Evolutionary conservation across 2,329 filamentous ascomycete genomes (phyloP), one percentile per base, ranked within the genome.

Genomic region (Penicillium oxalicum): DNA sequence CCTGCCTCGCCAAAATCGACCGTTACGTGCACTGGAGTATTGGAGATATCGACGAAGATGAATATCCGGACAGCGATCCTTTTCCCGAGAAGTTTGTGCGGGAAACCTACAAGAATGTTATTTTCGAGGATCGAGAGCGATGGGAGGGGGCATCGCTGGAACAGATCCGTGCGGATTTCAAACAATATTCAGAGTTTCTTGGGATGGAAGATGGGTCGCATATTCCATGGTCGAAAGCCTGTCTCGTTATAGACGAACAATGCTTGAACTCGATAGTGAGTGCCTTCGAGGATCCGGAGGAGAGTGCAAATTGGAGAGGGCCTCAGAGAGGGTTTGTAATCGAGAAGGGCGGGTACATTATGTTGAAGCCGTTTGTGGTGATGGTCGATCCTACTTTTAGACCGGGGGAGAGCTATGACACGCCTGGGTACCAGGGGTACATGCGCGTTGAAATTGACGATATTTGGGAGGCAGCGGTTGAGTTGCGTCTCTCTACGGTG

Each of bases 1-100:
- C 40, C 18, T 40, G 44, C 9, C 25, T 59, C 26, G 48, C 48
- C 27, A 57, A 59, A 45, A 34, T 60, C 9, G 40, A 45, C 27
- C 48, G 41, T 7, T 56, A 53, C 27, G 45, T 59, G 8, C 41
- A 48, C 45, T 49, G 40, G 18, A 46, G 49, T 13, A 49, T 54
- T 34, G 48, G 52, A 24, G 12, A 27, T 9, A 33, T 46, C 5
- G 11, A 39, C 6, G 36, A 26, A 28, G 18, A 46, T 37, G 40
- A 26, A 27, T 28, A 48, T 25, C 12, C 1, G 12, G 9, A 34
- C 33, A 25, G 33, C 18, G 40, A 43, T 26, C 40, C 13, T 27
- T 38, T 44, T 18, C 45, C 41, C 18, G 41, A 48, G 36, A 42
- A 33, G 18, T 34, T 51, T 9, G 26, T 51, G 9, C 40, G 37